These are phyloP conservation scores for Aphanomyces invadans DNA, from an alignment of 352 stramenopile species.

Conservation along the genomic window DNA sequence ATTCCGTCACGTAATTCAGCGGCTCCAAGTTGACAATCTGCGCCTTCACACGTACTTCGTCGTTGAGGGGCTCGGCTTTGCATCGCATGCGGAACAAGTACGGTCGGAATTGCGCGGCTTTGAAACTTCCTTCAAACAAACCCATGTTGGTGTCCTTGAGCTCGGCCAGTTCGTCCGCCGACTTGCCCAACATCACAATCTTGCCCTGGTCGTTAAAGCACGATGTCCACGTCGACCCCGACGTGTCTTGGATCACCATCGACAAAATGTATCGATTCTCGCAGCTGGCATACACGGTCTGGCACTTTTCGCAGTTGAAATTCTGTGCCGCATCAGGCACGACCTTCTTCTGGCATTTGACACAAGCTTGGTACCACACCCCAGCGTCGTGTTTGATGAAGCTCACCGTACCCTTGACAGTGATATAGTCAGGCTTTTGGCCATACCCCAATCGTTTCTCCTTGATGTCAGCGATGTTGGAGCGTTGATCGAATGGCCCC, in stretches of 20 bases:
- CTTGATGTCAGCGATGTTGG: slow-evolving; percentile 91
- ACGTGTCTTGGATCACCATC: slow-evolving; percentile 90
- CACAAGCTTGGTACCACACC: slow-evolving; percentile 82
- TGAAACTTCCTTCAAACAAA: slow-evolving; percentile 90
- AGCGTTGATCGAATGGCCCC: slow-evolving; percentile 82
- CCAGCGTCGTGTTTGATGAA: slow-evolving; percentile 95
- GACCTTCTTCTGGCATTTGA: slow-evolving; percentile 89
- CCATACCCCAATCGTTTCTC: slow-evolving; percentile 89
- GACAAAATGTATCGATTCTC: slow-evolving; percentile 95
- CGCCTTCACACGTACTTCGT: slow-evolving; percentile 93
- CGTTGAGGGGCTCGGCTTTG: slow-evolving; percentile 95
- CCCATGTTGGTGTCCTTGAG: slow-evolving; percentile 78
- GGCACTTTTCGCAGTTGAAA: slow-evolving; percentile 95
- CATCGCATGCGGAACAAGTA: slow-evolving; percentile 84
- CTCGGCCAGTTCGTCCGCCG: slow-evolving; percentile 89
- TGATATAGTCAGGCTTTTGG: slow-evolving; percentile 96
- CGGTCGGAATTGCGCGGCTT: slow-evolving; percentile 88
- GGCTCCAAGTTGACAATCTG: slow-evolving; percentile 85
- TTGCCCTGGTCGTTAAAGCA: slow-evolving; percentile 96
- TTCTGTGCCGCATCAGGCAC: slow-evolving; percentile 90
- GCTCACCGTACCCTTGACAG: slow-evolving; percentile 92
- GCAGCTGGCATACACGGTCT: slow-evolving; percentile 90
- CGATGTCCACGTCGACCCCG: slow-evolving; percentile 91
- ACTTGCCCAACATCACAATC: slow-evolving; percentile 85
- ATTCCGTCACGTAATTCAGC: slow-evolving; percentile 92